Conservation (phyloP, 2,329 filamentous ascomycete species). For the Monosporascus sp. region DNA sequence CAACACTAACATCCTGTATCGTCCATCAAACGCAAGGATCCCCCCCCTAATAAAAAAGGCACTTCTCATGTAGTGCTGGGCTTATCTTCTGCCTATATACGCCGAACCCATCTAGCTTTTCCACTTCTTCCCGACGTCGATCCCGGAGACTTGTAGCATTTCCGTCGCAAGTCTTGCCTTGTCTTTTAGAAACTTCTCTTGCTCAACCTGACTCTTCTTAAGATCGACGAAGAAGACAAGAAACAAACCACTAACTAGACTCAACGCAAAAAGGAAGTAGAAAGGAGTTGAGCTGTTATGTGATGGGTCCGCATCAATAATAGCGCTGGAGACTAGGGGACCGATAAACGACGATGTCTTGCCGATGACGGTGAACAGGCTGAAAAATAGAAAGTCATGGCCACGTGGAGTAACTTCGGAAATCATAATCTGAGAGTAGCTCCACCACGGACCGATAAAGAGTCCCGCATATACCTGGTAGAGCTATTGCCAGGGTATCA, state of each 20-base stretch:
- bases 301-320: conserved; percentile 55
- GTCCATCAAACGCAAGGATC: too few relatives aligned
- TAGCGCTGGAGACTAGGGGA: conserved; percentile 62
- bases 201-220: conserved; percentile 54
- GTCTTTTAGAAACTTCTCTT: conserved; percentile 46
- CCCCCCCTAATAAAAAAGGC: too few relatives aligned
- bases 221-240: conserved; percentile 54
- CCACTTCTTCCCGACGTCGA: too few relatives aligned
- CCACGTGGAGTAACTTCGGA: conserved; percentile 62
- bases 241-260: conserved; percentile 46
- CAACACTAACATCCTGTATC: too few relatives aligned
- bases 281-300: conserved; percentile 58
- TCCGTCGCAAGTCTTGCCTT: conserved; percentile 21
- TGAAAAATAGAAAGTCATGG: conserved; percentile 67
- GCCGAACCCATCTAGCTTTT: too few relatives aligned
- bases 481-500: too few relatives aligned
- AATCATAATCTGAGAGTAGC: conserved; percentile 67
- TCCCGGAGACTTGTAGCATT: too few relatives aligned
- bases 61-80: too few relatives aligned
- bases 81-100: too few relatives aligned
- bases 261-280: conserved; percentile 59
- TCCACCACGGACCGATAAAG: conserved; percentile 65
- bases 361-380: conserved; percentile 61
- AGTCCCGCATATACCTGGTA: conserved; percentile 56
- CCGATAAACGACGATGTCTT: conserved; percentile 66